Evolutionary conservation across 2,329 filamentous ascomycete species (phyloP), one percentile per base, ranked within the genome.

Genomic region (Ceratocystis papillata): DNA sequence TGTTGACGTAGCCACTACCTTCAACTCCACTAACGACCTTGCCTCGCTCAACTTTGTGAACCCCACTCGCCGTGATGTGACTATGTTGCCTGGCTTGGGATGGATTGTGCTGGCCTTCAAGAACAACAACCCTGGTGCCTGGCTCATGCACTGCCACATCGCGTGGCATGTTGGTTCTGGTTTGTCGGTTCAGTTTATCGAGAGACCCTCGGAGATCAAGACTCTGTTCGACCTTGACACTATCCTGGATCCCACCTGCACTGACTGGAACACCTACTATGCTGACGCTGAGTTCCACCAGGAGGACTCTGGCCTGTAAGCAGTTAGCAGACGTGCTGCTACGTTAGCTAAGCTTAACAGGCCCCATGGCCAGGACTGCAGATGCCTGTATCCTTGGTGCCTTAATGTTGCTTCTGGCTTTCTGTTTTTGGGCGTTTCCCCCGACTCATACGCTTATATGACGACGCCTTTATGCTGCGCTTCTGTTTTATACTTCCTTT

Each of bases 81-180:
- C 80, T 5, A 76, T 79, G 69, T 74, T 83, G 1, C 77, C 76
- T 0, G 71, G 70, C 1, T 69, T 70, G 8, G 80, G 80, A 0
- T 78, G 78, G 71, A 65, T 81, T 2, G 77, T 80, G n/a, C 73
- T 83, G 64, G 80, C 78, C 1, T 79, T 81, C 68, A 73, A 79
- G 70, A 76, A 76, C 0, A 75, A 78, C 65, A 83, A 82, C 71
- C 78, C 80, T 1, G 81, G 74, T 75, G 81, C 69, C 69, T 82
- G 80, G 80, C 75, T 78, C 3, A 77, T 82, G 70, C 80, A 83
- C 73, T 83, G 80, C 71, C 80, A 83, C 72, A 79, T 82, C 63
- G 79, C 78, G 2, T 85, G 81, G 81, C 82, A 85, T 71, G 77
- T 79, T 1, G 80, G 79, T 0, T 77, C 77, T 7, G 82, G 82